Conservation (phyloP, 169 alveolate species). For the Theileria equi region DNA sequence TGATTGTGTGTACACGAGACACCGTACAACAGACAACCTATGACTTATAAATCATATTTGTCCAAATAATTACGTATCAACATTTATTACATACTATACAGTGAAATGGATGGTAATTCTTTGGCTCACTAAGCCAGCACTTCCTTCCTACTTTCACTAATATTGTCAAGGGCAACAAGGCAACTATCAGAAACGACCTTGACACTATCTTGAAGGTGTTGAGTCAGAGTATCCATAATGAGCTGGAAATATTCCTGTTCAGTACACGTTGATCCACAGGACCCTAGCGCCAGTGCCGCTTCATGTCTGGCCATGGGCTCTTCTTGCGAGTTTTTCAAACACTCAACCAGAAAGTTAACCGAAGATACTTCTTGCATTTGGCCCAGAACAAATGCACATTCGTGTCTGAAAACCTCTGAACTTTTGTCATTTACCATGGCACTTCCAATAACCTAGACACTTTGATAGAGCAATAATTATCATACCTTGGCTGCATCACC, state of each 20-base stretch:
- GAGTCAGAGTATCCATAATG: slow-evolving; percentile 20
- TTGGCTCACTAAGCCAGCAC: too few relatives aligned
- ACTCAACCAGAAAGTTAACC: slow-evolving; percentile 63
- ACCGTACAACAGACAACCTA: neutral
- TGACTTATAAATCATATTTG: neutral
- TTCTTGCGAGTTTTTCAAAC: slow-evolving; percentile 72
- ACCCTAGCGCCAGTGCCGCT: slow-evolving; percentile 89
- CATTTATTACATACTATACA: neutral
- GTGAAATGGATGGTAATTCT: too few relatives aligned
- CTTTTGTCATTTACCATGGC: slow-evolving; percentile 75
- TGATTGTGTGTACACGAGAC: neutral
- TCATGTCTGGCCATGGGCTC: slow-evolving; percentile 90
- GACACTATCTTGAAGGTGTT: slow-evolving; percentile 18
- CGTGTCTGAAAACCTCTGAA: slow-evolving; percentile 88
- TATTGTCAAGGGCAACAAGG: slow-evolving; percentile 57
- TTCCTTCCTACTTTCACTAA: slow-evolving; percentile 15
- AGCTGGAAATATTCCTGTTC: neutral
- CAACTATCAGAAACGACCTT: slow-evolving; percentile 65
- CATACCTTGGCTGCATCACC: slow-evolving; percentile 55
- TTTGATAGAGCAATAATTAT: neutral
- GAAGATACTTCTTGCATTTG: slow-evolving; percentile 79
- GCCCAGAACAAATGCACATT: slow-evolving; percentile 89
- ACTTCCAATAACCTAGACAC: slow-evolving; percentile 64
- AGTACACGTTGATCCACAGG: slow-evolving; percentile 51
- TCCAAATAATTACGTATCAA: neutral